Percentiles rank a stretch among this genome's conserved stretches.
These are phyloP conservation scores for Rhizopogon vesiculosus DNA, from an alignment of 768 basidiomycete species.

Conservation along the genomic window DNA sequence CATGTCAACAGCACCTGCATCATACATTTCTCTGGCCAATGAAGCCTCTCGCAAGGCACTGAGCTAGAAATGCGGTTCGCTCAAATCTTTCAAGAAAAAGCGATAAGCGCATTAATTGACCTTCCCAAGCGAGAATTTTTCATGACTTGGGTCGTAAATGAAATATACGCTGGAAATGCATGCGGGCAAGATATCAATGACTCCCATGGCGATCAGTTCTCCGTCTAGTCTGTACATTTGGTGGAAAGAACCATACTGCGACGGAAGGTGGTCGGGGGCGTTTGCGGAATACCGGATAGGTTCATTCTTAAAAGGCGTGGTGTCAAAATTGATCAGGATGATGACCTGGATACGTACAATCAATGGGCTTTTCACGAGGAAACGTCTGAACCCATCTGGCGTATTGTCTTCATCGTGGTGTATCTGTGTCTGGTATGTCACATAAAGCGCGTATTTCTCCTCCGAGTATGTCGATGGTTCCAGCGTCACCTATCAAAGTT, in stretches of 20 bases:
- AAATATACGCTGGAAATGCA: slow-evolving; percentile 90
- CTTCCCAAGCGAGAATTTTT: slow-evolving; percentile 74
- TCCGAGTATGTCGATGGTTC: slow-evolving; percentile 71
- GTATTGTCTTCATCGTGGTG: slow-evolving; percentile 63
- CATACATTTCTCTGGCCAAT: slow-evolving; percentile 69
- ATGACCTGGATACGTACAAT: slow-evolving; percentile 37
- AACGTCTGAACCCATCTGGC: slow-evolving; percentile 54
- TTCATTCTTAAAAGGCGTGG: slow-evolving; percentile 37
- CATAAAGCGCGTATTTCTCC: slow-evolving; percentile 79
- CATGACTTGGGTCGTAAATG: slow-evolving; percentile 75
- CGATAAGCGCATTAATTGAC: slow-evolving; percentile 27
- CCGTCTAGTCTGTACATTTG: slow-evolving; percentile 84
- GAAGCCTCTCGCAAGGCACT: slow-evolving; percentile 81
- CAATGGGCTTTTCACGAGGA: slow-evolving; percentile 79
- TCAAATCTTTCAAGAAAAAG: neutral
- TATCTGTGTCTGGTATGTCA: slow-evolving; percentile 72
- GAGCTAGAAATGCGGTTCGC: slow-evolving; percentile 39
- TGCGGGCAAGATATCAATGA: slow-evolving; percentile 84
- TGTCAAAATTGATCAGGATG: neutral
- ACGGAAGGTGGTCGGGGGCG: slow-evolving; percentile 58
- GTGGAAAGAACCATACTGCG: slow-evolving; percentile 89
- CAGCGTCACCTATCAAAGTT: slow-evolving; percentile 51
- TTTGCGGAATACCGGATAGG: slow-evolving; percentile 52
- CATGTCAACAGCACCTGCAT: slow-evolving; percentile 62
- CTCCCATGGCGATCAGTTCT: slow-evolving; percentile 76